Evolutionary conservation across 805 yeast genomes (phyloP).

Genomic region (Teunomyces tritomae): DNA sequence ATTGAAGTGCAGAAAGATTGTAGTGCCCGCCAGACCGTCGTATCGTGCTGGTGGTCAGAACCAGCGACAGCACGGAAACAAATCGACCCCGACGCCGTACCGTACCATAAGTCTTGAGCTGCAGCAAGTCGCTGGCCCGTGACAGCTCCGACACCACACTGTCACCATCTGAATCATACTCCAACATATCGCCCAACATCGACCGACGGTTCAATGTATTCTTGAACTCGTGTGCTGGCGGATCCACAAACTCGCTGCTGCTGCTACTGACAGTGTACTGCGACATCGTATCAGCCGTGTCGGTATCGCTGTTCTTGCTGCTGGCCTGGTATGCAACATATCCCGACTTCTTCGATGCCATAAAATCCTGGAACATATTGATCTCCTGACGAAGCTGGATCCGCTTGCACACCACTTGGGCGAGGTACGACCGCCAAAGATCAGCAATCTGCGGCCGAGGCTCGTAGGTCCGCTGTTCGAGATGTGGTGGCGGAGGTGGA

Average conservation of each 20-base stretch:
- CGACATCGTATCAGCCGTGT: neutral
- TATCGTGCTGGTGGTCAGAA: constrained; percentile 6
- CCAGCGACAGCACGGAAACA: neutral
- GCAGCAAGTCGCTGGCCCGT: neutral
- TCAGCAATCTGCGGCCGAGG: constrained; percentile 10
- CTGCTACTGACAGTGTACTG: neutral
- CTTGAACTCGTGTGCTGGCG: constrained; percentile 24
- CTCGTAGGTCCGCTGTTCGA: neutral
- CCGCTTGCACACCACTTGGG: constrained; percentile 33
- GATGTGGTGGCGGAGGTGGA: constrained; percentile 17
- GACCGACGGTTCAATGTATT: constrained; percentile 34
- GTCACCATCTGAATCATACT: constrained; percentile 33
- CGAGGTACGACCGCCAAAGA: constrained; percentile 36
- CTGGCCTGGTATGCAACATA: neutral
- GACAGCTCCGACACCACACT: neutral
- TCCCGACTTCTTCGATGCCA: constrained; percentile 6
- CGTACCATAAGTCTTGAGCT: neutral
- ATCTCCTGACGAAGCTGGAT: constrained; percentile 43
- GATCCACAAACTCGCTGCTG: constrained; percentile 7
- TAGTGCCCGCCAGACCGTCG: constrained; percentile 7
- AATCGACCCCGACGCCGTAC: neutral
- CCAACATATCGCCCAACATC: constrained; percentile 44
- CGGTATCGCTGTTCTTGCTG: neutral
- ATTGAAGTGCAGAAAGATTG: constrained; percentile 5
- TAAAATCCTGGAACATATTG: constrained; percentile 27